Percentiles rank a stretch among this genome's conserved stretches.
Evolutionary conservation across 2,329 filamentous ascomycete species (phyloP).

Genomic region (Seiridium unicorne): DNA sequence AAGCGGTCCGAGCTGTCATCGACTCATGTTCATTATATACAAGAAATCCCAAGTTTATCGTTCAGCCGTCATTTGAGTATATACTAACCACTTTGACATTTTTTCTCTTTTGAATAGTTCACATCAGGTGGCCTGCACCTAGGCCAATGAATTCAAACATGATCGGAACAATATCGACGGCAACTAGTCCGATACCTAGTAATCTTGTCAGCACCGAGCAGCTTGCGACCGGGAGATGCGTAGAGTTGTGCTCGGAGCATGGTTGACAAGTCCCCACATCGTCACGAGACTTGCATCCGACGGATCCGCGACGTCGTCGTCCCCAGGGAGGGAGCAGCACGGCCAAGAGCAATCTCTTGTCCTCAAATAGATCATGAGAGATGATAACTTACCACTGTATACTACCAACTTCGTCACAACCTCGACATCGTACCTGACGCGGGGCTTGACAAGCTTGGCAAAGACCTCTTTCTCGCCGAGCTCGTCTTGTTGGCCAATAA

Average conservation of each 20-base stretch:
- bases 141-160: constrained; percentile 40
- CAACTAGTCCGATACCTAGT: constrained; percentile 29
- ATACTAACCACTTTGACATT: too few relatives aligned
- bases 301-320: neutral
- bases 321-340: too few relatives aligned
- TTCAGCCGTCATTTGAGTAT: too few relatives aligned
- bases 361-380: neutral
- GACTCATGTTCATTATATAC: too few relatives aligned
- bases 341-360: neutral
- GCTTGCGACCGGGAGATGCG: neutral
- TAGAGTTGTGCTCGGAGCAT: too few relatives aligned
- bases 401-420: constrained; percentile 96
- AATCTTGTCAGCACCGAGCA: neutral
- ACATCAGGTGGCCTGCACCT: constrained; percentile 25
- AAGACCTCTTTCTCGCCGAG: constrained; percentile 78
- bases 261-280: neutral
- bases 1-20: too few relatives aligned
- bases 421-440: constrained; percentile 96
- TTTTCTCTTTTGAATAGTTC: too few relatives aligned
- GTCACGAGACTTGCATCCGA: neutral
- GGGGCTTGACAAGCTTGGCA: constrained; percentile 75
- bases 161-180: constrained; percentile 41
- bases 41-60: too few relatives aligned
- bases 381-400: constrained; percentile 69
- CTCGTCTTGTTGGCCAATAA: constrained; percentile 45